Conservation (phyloP, 1,284 basidiomycete genomes). For the Sporisorium graminicola region DNA sequence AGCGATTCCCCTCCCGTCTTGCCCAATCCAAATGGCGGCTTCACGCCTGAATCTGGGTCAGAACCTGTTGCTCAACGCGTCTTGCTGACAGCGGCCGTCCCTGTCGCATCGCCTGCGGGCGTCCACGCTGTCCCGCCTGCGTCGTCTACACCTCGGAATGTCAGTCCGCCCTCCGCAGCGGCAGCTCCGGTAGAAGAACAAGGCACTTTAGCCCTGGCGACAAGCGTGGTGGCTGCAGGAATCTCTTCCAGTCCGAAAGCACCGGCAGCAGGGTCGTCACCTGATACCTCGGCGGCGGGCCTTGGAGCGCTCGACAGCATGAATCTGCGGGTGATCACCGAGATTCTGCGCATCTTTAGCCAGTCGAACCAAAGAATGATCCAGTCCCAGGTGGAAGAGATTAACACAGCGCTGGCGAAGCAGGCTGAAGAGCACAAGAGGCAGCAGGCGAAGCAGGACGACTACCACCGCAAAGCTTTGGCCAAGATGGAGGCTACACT, state of each 20-base stretch:
- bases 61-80: not conserved
- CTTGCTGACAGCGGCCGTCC: not conserved
- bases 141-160: not conserved
- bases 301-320: constrained; percentile 15
- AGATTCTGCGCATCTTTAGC: constrained; percentile 35
- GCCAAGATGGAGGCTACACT: constrained; percentile 9
- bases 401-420: not conserved
- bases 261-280: not conserved
- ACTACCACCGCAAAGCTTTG: not conserved
- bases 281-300: not conserved
- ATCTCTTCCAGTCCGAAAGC: not conserved
- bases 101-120: not conserved
- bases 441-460: constrained; percentile 1
- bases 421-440: constrained; percentile 8
- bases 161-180: not conserved
- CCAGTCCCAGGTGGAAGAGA: not conserved
- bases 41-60: not conserved
- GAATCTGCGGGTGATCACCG: constrained; percentile 28
- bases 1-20: not conserved
- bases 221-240: constrained; percentile 12
- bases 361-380: constrained; percentile 17
- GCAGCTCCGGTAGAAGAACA: not conserved
- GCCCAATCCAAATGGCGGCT: not conserved
- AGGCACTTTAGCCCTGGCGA: constrained; percentile 8
- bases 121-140: not conserved